Percentiles rank a stretch among this genome's conserved stretches.
These are phyloP conservation scores for Kalmusia sp. DNA, from an alignment of 2,329 filamentous ascomycete genomes.

Conservation along the genomic window DNA sequence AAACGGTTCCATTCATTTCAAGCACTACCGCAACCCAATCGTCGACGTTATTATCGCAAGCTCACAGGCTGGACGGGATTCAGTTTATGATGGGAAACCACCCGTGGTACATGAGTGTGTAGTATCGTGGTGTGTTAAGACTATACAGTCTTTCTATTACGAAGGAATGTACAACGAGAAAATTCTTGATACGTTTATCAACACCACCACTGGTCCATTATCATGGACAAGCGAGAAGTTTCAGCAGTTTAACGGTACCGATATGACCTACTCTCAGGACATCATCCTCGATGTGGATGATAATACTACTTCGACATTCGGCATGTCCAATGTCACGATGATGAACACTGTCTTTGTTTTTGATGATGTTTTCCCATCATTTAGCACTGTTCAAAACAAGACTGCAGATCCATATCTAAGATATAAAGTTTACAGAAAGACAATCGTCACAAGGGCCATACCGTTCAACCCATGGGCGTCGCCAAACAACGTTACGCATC, in stretches of 20 bases:
- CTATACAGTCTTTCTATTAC: constrained; percentile 28
- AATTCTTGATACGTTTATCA: constrained; percentile 1
- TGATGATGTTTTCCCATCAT: constrained; percentile 30
- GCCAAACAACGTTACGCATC: constrained; percentile 23
- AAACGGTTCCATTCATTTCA: constrained; percentile 23
- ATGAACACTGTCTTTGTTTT: constrained; percentile 12
- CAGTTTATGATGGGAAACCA: constrained; percentile 10
- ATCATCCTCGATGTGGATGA: constrained; percentile 11
- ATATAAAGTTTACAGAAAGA: too few relatives aligned
- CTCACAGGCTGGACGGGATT: constrained; percentile 1
- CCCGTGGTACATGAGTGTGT: constrained; percentile 29
- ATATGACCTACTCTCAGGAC: constrained; percentile 15
- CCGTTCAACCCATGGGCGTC: constrained; percentile 22
- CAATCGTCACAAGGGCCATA: too few relatives aligned
- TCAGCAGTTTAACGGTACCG: neutral
- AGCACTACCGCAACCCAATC: constrained; percentile 15
- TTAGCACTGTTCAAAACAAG: constrained; percentile 8
- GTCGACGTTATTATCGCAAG: constrained; percentile 13
- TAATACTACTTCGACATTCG: constrained; percentile 1
- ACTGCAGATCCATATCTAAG: constrained; percentile 1
- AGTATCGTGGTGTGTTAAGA: constrained; percentile 37
- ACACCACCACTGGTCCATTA: constrained; percentile 12
- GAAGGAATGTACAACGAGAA: constrained; percentile 27
- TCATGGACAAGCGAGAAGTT: constrained; percentile 19
- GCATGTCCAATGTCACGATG: constrained; percentile 16